phyloP scores from a whole-genome alignment of 2,329 filamentous ascomycete species.

The Curvularia lunata region DNA sequence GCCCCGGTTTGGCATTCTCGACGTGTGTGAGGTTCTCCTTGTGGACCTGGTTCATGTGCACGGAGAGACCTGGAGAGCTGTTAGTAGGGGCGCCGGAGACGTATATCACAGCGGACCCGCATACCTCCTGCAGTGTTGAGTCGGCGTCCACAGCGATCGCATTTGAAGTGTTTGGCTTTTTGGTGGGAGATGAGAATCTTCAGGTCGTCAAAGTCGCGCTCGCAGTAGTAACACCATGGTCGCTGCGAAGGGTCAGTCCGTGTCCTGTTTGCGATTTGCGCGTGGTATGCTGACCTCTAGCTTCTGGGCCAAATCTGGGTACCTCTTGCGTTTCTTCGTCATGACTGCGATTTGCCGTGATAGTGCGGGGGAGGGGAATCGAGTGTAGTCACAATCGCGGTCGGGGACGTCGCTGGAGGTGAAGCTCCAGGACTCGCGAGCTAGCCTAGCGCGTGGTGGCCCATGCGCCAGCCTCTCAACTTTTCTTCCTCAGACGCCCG shows the following conservation, averaged over 20 bases:
- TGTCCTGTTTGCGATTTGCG: neutral
- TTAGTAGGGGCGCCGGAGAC: slow-evolving; percentile 14
- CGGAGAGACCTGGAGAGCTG: slow-evolving; percentile 73
- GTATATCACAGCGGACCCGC: slow-evolving; percentile 28
- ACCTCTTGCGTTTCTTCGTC: slow-evolving; percentile 83
- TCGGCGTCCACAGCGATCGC: slow-evolving; percentile 84
- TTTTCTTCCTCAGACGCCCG: slow-evolving; percentile 20
- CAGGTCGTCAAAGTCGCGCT: slow-evolving; percentile 96
- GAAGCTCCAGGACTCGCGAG: slow-evolving; percentile 27
- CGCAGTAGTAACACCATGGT: slow-evolving; percentile 99
- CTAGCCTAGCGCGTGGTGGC: slow-evolving; percentile 26
- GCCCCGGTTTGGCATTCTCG: slow-evolving; percentile 89
- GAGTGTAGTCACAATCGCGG: slow-evolving; percentile 11
- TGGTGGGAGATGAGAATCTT: slow-evolving; percentile 97
- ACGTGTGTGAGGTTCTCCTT: slow-evolving; percentile 88
- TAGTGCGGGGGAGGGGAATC: neutral
- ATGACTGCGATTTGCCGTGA: slow-evolving; percentile 22
- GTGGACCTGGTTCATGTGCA: slow-evolving; percentile 98
- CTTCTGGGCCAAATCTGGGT: slow-evolving; percentile 86
- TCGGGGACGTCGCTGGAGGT: slow-evolving; percentile 13
- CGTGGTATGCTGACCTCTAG: slow-evolving; percentile 55
- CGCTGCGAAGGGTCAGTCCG: slow-evolving; percentile 53
- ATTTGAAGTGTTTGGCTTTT: slow-evolving; percentile 99
- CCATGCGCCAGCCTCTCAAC: slow-evolving; percentile 16
- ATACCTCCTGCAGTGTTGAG: slow-evolving; percentile 93